These are phyloP conservation scores for Monascus purpureus DNA, from an alignment of 495 filamentous ascomycete species.

Conservation along the genomic window DNA sequence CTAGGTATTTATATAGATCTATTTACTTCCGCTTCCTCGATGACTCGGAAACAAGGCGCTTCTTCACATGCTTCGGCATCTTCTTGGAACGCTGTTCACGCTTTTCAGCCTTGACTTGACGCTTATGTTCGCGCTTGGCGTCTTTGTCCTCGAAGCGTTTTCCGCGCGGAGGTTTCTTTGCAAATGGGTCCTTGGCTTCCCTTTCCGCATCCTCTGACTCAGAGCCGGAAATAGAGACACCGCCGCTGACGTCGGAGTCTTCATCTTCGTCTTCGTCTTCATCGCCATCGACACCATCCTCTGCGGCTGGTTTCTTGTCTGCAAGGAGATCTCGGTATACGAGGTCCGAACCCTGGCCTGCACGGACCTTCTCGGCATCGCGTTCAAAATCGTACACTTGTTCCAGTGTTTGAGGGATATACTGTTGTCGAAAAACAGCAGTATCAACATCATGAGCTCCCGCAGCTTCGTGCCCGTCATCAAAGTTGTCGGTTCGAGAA, in stretches of 20 bases:
- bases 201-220: conserved; percentile 34
- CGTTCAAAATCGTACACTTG: conserved; percentile 94
- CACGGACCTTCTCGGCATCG: conserved; percentile 46
- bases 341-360: conserved; percentile 41
- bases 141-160: conserved; percentile 89
- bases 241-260: conserved; percentile 28
- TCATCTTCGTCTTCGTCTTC: conserved; percentile 30
- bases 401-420: conserved; percentile 85
- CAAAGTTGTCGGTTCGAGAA: conserved; percentile 24
- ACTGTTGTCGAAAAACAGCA: conserved; percentile 88
- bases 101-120: conserved; percentile 86
- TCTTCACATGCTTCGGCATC: conserved; percentile 92
- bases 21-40: conserved; percentile 32
- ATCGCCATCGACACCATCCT: conserved; percentile 9
- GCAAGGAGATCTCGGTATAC: conserved; percentile 74
- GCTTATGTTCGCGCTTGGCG: conserved; percentile 76
- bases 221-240: conserved; percentile 25
- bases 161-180: conserved; percentile 59
- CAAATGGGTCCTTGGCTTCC: conserved; percentile 36
- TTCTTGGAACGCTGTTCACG: conserved; percentile 81
- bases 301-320: conserved; percentile 39
- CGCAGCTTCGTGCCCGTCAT: conserved; percentile 17
- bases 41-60: conserved; percentile 33
- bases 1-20: too few species aligned
- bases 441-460: conserved; percentile 59